phyloP scores from a whole-genome alignment of 2,329 filamentous ascomycete species.

The Emericellopsis cladophorae region DNA sequence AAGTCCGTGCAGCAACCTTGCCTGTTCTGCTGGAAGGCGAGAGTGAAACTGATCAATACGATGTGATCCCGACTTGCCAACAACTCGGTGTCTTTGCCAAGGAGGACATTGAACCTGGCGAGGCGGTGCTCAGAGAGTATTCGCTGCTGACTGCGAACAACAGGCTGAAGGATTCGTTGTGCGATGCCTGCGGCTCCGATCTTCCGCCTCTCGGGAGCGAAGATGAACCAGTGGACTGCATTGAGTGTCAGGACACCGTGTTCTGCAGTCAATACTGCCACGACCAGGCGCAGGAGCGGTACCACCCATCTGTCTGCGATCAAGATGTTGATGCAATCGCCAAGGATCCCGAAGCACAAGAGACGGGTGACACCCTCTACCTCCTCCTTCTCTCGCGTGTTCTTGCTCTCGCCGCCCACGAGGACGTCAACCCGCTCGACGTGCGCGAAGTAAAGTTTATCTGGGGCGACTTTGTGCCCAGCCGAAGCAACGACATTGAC shows the following conservation, averaged over 20 bases:
- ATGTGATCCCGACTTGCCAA: constrained; percentile 45
- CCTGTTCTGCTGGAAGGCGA: constrained; percentile 54
- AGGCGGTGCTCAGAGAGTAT: constrained; percentile 67
- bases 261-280: constrained; percentile 52
- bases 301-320: constrained; percentile 54
- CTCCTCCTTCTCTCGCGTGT: constrained; percentile 49
- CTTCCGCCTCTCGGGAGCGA: constrained; percentile 47
- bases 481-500: constrained; percentile 37
- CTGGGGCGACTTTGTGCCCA: constrained; percentile 53
- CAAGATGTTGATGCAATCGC: constrained; percentile 53
- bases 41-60: constrained; percentile 32
- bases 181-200: constrained; percentile 74
- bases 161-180: constrained; percentile 72
- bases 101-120: constrained; percentile 63
- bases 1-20: constrained; percentile 62
- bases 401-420: constrained; percentile 49
- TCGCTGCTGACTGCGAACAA: constrained; percentile 85
- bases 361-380: constrained; percentile 49
- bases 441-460: constrained; percentile 53
- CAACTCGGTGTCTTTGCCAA: constrained; percentile 89
- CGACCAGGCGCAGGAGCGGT: constrained; percentile 41
- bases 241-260: constrained; percentile 51
- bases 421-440: constrained; percentile 50
- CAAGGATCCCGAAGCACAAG: constrained; percentile 47
- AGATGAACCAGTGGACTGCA: constrained; percentile 36